Percentiles rank a stretch among this genome's conserved stretches.
These are phyloP conservation scores for Claviceps sp. DNA, from an alignment of 2,329 filamentous ascomycete species.

Conservation along the genomic window DNA sequence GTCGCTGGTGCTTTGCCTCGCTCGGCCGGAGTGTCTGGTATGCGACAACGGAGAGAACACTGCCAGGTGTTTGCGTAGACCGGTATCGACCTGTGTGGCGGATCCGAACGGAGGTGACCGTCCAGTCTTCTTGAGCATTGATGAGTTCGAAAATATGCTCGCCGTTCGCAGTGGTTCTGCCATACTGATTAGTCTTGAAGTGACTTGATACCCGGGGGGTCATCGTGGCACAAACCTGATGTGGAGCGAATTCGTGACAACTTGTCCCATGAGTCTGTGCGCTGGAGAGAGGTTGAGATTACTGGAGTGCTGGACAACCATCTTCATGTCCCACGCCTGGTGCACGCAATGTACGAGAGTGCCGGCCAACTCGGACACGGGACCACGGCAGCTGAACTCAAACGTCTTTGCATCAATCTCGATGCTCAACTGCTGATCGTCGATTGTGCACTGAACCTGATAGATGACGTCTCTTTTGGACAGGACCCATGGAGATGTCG, in stretches of 20 bases:
- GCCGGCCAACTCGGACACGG: conserved; percentile 9
- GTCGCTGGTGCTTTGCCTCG: neutral
- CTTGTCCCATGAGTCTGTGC: conserved; percentile 10
- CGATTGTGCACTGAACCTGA: conserved; percentile 13
- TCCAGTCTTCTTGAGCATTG: neutral
- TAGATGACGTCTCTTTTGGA: conserved; percentile 12
- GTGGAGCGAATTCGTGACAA: conserved; percentile 11
- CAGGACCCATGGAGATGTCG: conserved; percentile 9
- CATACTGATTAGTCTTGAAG: neutral
- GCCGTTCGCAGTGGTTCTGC: conserved; percentile 8
- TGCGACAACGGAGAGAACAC: conserved; percentile 14
- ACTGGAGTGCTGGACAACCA: conserved; percentile 9
- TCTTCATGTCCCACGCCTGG: conserved; percentile 20
- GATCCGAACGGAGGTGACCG: conserved; percentile 11
- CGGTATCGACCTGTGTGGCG: conserved; percentile 13
- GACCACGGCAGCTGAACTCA: conserved; percentile 10
- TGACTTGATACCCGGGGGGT: neutral
- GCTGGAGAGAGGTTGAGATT: conserved; percentile 6
- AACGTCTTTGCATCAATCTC: conserved; percentile 17
- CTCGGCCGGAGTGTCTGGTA: conserved; percentile 8
- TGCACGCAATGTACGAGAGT: conserved; percentile 17
- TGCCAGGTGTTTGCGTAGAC: conserved; percentile 2
- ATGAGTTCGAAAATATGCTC: conserved; percentile 10
- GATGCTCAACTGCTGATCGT: conserved; percentile 9
- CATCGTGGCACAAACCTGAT: conserved; percentile 13